Conservation (phyloP, 176 grass and related monocot genomes). For the Rhynchospora breviuscula region DNA sequence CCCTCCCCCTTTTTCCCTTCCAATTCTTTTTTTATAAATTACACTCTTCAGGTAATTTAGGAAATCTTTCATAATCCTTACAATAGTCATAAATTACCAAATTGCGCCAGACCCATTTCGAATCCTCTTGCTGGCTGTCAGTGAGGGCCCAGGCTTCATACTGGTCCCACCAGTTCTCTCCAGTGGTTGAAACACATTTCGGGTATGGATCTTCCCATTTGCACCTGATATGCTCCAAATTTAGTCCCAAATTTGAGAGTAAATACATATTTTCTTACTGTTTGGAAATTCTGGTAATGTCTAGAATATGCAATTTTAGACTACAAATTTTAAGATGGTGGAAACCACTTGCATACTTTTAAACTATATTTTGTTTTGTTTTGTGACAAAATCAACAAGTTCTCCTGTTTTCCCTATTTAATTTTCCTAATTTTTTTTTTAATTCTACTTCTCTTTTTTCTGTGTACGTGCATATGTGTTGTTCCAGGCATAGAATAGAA, state of each 20-base stretch:
- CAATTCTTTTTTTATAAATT: constrained; percentile 19
- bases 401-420: background rate
- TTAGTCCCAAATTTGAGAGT: background rate
- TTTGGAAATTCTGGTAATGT: background rate
- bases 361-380: background rate
- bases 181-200: constrained; percentile 44
- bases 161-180: constrained; percentile 80
- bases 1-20: background rate
- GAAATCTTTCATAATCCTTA: constrained; percentile 57
- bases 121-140: constrained; percentile 50
- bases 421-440: background rate
- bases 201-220: constrained; percentile 37
- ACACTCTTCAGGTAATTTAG: constrained; percentile 58
- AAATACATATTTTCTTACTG: background rate
- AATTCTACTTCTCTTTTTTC: background rate
- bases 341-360: background rate
- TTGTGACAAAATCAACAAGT: background rate
- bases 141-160: constrained; percentile 67
- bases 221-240: constrained; percentile 29
- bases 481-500: background rate
- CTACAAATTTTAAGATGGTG: background rate
- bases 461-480: background rate
- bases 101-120: constrained; percentile 59
- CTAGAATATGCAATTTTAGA: background rate
- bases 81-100: constrained; percentile 96